Evolutionary conservation across 2,329 filamentous ascomycete genomes (phyloP).

Genomic region (Aspergillus ruber): DNA sequence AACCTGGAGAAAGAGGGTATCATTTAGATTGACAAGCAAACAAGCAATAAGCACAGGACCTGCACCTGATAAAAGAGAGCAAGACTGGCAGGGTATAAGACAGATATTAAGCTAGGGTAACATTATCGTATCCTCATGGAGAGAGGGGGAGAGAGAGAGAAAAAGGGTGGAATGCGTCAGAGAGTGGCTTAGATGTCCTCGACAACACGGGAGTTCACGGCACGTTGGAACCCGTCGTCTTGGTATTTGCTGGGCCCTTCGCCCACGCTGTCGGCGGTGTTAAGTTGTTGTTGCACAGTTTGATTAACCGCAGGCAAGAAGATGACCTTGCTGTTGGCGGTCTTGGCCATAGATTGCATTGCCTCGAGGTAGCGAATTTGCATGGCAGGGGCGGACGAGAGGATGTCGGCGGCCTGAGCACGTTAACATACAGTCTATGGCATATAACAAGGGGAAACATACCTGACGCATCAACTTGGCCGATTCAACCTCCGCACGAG

Average conservation of each 20-base stretch:
- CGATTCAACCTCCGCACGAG: slow-evolving; percentile 90
- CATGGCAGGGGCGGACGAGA: slow-evolving; percentile 90
- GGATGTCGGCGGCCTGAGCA: slow-evolving; percentile 71
- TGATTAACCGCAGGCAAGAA: slow-evolving; percentile 66
- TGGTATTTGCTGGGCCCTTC: slow-evolving; percentile 50
- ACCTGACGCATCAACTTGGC: slow-evolving; percentile 76
- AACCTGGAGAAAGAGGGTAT: slow-evolving; percentile 28
- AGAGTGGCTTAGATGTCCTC: slow-evolving; percentile 66
- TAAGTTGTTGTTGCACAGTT: slow-evolving; percentile 48
- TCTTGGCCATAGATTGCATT: slow-evolving; percentile 98
- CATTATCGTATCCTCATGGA: slow-evolving; percentile 15
- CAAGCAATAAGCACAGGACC: slow-evolving; percentile 8
- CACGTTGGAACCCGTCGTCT: slow-evolving; percentile 64
- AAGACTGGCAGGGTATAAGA: slow-evolving; percentile 1
- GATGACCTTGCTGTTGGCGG: slow-evolving; percentile 79
- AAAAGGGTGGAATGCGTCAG: too few species aligned
- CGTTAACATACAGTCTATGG: neutral
- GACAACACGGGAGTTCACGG: slow-evolving; percentile 73
- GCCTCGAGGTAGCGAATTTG: slow-evolving; percentile 96
- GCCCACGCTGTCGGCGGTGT: slow-evolving; percentile 45
- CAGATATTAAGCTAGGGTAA: slow-evolving; percentile 9
- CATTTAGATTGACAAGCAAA: slow-evolving; percentile 14
- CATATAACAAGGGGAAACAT: slow-evolving; percentile 1
- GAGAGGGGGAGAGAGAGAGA: neutral
- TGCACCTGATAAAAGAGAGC: too few species aligned